Conservation (phyloP, 2,329 filamentous ascomycete genomes). For the Neonectria ditissima region DNA sequence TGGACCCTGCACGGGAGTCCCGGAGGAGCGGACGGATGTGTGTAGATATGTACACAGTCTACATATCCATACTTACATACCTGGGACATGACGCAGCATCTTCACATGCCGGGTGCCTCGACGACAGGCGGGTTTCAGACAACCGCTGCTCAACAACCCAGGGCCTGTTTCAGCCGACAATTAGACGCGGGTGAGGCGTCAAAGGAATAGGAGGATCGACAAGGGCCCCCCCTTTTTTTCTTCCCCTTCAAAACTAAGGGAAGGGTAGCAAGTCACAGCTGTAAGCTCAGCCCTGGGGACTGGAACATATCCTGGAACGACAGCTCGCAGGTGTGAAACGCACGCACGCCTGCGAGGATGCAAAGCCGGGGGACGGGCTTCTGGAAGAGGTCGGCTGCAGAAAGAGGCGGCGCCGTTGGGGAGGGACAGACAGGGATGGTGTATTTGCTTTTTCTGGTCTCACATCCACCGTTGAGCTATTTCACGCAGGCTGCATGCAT, state of each 20-base stretch:
- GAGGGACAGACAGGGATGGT: slow-evolving; percentile 21
- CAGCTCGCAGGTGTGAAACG: slow-evolving; percentile 38
- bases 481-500: slow-evolving; percentile 11
- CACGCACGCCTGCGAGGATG: slow-evolving; percentile 21
- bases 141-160: slow-evolving; percentile 1
- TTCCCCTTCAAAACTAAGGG: neutral
- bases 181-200: slow-evolving; percentile 34
- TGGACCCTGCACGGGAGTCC: slow-evolving; percentile 18
- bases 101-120: slow-evolving; percentile 19
- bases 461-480: slow-evolving; percentile 27
- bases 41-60: no score
- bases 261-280: neutral
- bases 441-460: slow-evolving; percentile 34
- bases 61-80: no score
- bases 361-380: slow-evolving; percentile 21
- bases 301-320: slow-evolving; percentile 26
- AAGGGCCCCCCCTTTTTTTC: neutral
- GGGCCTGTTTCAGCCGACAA: slow-evolving; percentile 14
- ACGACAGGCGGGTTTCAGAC: neutral
- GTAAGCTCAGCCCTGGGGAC: slow-evolving; percentile 32
- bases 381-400: slow-evolving; percentile 38
- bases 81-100: slow-evolving; percentile 15
- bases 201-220: slow-evolving; percentile 41
- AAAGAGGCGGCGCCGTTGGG: slow-evolving; percentile 35
- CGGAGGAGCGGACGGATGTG: slow-evolving; percentile 11